A percentile compares a stretch with the other conserved stretches of the same genome.
phyloP scores from a whole-genome alignment of 305 asterid species.

The Petunia hybrid region DNA sequence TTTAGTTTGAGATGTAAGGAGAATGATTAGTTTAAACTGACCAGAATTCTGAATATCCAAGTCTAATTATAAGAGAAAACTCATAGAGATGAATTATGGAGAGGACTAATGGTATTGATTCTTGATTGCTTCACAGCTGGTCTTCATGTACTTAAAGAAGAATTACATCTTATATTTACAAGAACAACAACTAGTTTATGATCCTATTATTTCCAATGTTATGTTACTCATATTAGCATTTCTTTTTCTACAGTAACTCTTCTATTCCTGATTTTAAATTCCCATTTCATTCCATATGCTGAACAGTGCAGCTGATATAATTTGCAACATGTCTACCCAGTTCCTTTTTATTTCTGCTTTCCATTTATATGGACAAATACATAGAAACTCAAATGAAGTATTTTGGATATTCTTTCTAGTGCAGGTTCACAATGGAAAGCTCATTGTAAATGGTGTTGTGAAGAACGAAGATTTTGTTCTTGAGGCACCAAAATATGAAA shows the following conservation, averaged over 20 bases:
- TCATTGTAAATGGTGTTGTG: conserved; percentile 71
- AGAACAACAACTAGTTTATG: not conserved
- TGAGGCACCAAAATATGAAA: conserved; percentile 84
- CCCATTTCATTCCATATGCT: not conserved
- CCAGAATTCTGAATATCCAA: not conserved
- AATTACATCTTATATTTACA: not conserved
- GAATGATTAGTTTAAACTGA: not conserved
- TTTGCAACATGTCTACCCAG: not conserved
- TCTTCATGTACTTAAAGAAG: not conserved
- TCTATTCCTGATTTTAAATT: not conserved
- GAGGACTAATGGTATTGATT: not conserved
- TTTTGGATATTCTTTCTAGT: not conserved
- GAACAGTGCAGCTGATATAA: not conserved
- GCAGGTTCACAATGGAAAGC: conserved; percentile 74
- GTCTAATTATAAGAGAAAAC: not conserved
- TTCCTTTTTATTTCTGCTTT: not conserved
- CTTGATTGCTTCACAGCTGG: not conserved
- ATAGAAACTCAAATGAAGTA: not conserved
- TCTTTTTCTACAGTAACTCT: not conserved
- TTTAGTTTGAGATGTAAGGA: not conserved
- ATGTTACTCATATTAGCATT: not conserved
- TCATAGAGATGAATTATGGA: not conserved
- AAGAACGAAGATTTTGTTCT: conserved; percentile 81
- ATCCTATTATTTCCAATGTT: not conserved
- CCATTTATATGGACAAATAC: not conserved